Evolutionary conservation across 2,329 filamentous ascomycete genomes (phyloP), one percentile per base, ranked within the genome.

Genomic region (Alternaria novae-zelandiae): DNA sequence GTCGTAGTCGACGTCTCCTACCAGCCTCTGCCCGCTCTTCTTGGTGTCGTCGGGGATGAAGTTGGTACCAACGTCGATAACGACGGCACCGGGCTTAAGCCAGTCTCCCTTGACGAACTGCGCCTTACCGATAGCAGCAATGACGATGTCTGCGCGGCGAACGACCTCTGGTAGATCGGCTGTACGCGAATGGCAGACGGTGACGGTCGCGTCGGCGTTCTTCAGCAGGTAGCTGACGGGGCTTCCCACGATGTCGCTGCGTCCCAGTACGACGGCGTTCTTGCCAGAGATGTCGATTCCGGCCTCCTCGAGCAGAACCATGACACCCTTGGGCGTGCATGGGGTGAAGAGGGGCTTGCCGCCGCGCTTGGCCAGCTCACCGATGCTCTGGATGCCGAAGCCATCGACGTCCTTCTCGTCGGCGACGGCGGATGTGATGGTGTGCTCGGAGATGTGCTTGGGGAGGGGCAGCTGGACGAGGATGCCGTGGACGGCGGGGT

Each of bases 321-420:
- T 98, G 76, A 97, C 92, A 76, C 96, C 96, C 84, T 97, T 95
- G 56, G 96, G 96, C 2, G 96, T 99, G 86, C 96, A 99, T 50
- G 96, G 96, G 46, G 92, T 88, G 83, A 99, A 99, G 66, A 93
- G 86, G 50, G 96, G 96, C 70, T 88, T 88, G 47, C 96, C 96
- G 54, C 96, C 95, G 73, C 94, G 90, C 87, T 99, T 99, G 74
- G 96, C 94, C 72, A 99, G 87, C 84, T 98, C 95, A 69, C 96
- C 96, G 78, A 99, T 97, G 83, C 97, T 99, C 76, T 87, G 87
- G 60, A 93, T 91, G 60, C 96, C 95, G 77, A 99, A 99, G 56
- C 96, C 96, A 82, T 99, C 96, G 55, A 99, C 96, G 84, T 99
- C 96, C 83, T 99, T 99, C 82, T 96, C 92, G 74, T 95, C 91